Evolutionary conservation across 2,329 filamentous ascomycete species (phyloP), one percentile per base, ranked within the genome.

Genomic region (Cercospora sesami): DNA sequence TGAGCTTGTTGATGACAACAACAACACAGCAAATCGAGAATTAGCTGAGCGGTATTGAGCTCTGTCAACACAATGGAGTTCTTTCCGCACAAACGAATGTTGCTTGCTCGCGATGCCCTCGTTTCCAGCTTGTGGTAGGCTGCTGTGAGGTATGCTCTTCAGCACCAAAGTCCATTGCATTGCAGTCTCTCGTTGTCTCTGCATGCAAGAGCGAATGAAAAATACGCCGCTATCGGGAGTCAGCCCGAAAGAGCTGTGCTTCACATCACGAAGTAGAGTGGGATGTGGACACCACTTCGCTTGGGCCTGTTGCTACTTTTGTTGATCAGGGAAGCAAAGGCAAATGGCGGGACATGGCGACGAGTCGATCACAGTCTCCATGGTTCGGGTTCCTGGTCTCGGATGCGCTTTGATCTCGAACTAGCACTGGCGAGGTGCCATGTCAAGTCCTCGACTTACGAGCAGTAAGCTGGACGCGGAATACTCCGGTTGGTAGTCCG

Each of bases 401-500:
- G 55, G 28, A 59, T 59, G 55, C 55, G 55, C 55, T 18, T 21
- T 59, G n/a, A 59, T 60, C n/a, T 33, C 12, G 55, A 36, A 21
- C 51, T 55, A 30, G 31, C 28, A 4, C 26, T 59, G 30, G 55
- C 55, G 28, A 59, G 55, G 55, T 59, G 10, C 30, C 55, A 21
- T 59, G 55, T 59, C 55, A 23, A 36, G 31, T 28, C 16, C 28
- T 14, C 30, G 55, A 59, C 21, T 36, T 59, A 36, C 31, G 55
- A 59, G n/a, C 30, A 36, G 28, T 51, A 26, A 28, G 16, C 16
- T 51, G 26, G 16, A 48, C 31, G 57, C 63, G 63, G 63, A 39
- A 23, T 60, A 30, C 30, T 48, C 63, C 57, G 63, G 63, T 33
- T 60, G 63, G 42, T 36, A 64, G 48, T 58, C 48, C 57, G 57